Percentiles rank a stretch among this genome's conserved stretches.
Evolutionary conservation across 352 stramenopile species (phyloP).

Genomic region (Salisapilia sapeloensis): DNA sequence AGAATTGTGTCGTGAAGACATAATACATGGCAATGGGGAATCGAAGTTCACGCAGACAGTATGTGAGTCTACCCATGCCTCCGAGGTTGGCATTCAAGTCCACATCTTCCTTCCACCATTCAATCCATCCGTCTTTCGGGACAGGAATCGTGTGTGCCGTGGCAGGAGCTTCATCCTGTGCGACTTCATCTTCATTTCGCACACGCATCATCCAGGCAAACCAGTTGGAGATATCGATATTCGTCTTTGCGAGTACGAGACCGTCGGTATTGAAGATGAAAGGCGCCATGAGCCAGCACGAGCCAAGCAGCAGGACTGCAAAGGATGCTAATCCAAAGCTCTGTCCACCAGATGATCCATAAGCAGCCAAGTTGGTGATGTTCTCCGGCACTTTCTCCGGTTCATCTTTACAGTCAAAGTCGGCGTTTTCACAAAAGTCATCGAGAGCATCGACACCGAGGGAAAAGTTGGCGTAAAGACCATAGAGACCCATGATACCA

Average conservation of each 20-base stretch:
- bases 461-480: conserved; percentile 59
- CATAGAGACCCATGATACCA: conserved; percentile 69
- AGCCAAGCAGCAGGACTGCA: conserved; percentile 59
- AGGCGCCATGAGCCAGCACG: conserved; percentile 67
- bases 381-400: conserved; percentile 39
- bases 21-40: conserved; percentile 72
- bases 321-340: conserved; percentile 71
- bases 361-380: conserved; percentile 44
- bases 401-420: conserved; percentile 23
- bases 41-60: conserved; percentile 59
- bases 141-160: conserved; percentile 7
- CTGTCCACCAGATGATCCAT: conserved; percentile 35
- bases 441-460: conserved; percentile 24
- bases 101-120: conserved; percentile 55
- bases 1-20: conserved; percentile 60
- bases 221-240: conserved; percentile 67
- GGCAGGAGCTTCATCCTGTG: conserved; percentile 14
- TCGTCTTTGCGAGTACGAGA: conserved; percentile 70
- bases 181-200: conserved; percentile 16
- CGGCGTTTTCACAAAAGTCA: conserved; percentile 23
- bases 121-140: conserved; percentile 50
- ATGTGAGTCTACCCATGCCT: conserved; percentile 50
- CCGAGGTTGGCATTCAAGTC: conserved; percentile 54
- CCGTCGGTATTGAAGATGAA: conserved; percentile 84
- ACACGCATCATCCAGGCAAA: conserved; percentile 76